These are phyloP conservation scores for Nidularia sp. DNA, from an alignment of 768 basidiomycete species.

Conservation along the genomic window DNA sequence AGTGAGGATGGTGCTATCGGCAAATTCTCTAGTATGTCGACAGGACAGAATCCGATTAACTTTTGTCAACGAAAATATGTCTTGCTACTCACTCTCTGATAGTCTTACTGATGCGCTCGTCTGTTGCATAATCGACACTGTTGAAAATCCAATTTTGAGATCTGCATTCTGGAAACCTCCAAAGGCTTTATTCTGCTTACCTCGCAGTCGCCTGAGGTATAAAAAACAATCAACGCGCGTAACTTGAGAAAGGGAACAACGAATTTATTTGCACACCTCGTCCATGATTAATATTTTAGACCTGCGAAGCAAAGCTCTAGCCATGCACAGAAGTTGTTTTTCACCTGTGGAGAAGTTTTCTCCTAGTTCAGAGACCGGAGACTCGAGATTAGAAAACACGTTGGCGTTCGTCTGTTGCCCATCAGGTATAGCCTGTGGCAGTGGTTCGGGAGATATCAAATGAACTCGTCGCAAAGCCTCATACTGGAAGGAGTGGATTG, in stretches of 20 bases:
- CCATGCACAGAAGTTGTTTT: constrained; percentile 43
- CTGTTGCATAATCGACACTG: constrained; percentile 85
- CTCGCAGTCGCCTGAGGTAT: too few relatives aligned
- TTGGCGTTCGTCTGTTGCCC: constrained; percentile 48
- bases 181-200: too few relatives aligned
- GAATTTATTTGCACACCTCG: constrained; percentile 41
- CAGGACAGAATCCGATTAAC: not conserved
- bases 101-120: constrained; percentile 80
- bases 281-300: constrained; percentile 83
- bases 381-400: constrained; percentile 70
- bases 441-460: constrained; percentile 50
- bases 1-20: constrained; percentile 79
- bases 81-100: constrained; percentile 59
- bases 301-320: constrained; percentile 29
- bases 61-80: not conserved
- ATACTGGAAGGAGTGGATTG: constrained; percentile 34
- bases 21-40: constrained; percentile 54
- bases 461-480: constrained; percentile 74
- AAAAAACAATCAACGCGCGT: too few relatives aligned
- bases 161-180: too few relatives aligned
- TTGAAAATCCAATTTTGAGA: too few relatives aligned
- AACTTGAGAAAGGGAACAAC: too few relatives aligned
- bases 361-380: constrained; percentile 72
- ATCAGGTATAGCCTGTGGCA: not conserved
- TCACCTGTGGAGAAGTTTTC: constrained; percentile 76